Evolutionary conservation across 129 eudicot genomes (phyloP).

Genomic region (Glebionis coronaria): DNA sequence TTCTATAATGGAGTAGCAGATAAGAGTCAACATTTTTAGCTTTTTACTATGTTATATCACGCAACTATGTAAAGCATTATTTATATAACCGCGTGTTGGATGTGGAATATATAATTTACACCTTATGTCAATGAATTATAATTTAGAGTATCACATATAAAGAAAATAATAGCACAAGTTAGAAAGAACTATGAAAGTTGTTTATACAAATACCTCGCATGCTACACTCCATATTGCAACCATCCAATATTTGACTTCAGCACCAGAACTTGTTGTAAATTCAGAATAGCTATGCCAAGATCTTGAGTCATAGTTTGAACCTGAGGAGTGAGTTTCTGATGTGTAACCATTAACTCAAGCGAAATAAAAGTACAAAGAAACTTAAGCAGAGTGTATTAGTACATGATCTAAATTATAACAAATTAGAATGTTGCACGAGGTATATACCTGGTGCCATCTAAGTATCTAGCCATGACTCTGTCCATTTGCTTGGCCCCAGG

Average conservation of each 20-base stretch:
- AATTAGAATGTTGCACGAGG: no score
- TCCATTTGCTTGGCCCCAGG: no score
- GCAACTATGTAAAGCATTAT: not conserved
- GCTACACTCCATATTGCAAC: slow-evolving; percentile 66
- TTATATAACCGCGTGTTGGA: slow-evolving; percentile 5
- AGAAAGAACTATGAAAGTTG: not conserved
- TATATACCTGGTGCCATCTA: no score
- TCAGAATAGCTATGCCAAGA: slow-evolving; percentile 55
- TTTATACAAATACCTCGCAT: slow-evolving; percentile 48
- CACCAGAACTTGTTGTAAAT: slow-evolving; percentile 73
- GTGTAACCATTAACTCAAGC: slow-evolving; percentile 53
- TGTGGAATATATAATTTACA: not conserved
- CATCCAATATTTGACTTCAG: slow-evolving; percentile 71
- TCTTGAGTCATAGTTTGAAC: slow-evolving; percentile 81
- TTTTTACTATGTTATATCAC: slow-evolving; percentile 3
- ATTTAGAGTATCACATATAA: not conserved
- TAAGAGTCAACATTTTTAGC: slow-evolving; percentile 2
- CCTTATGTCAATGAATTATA: slow-evolving; percentile 2
- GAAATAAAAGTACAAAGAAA: no score
- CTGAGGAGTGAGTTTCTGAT: slow-evolving; percentile 70
- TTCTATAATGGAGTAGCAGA: not conserved
- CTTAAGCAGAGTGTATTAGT: no score
- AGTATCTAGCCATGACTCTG: no score
- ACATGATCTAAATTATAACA: no score
- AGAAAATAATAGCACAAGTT: not conserved